Evolutionary conservation across 257 asterid species (phyloP), one percentile per base, ranked within the genome.

Genomic region (Ajuga chamaepitys): DNA sequence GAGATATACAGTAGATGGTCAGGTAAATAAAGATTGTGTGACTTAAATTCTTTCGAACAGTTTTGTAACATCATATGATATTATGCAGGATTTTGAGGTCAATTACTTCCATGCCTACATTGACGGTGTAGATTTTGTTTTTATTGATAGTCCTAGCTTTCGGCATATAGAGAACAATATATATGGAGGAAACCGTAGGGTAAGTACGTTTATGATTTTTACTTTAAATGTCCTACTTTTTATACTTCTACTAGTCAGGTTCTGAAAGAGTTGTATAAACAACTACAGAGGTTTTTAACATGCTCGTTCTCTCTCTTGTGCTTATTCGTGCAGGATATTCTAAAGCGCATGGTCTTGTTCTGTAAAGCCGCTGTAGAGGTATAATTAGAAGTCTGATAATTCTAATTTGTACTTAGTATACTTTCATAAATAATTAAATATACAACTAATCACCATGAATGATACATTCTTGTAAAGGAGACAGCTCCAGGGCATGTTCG

Each of bases 341-440:
- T 94, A 60, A 94, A 86, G 76, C 97, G 97, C 76, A 89, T 94
- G 99, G 70, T 71, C 71, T 78, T 90, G 73, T 90, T 94, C 60
- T 94, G 99, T 85, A 94, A 88, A 90, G 95, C 95, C 54, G 95
- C 99, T 45, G 77, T 88, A 41, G 99, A 90, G 97, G 99, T 93
- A 87, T 68, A 73, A 45, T 58, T 26, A 54, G 52, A 35, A 26
- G 26, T 28, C 21, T 38, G 7, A 30, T 16, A 9, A 37, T 51
- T 13, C 34, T 5, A 7, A 14, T 58, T 32, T 44, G n/a, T 24
- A 22, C 46, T 12, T 47, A 38, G 16, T 21, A 34, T 55, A 16
- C 6, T 13, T 22, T 28, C 5, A 28, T 28, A 2, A 5, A 28
- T 30, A 30, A 8, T 30, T n/a, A n/a, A 16, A 46, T 46, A 37